Conservation (phyloP, 805 yeast genomes). For the Yarrowia osloensis region DNA sequence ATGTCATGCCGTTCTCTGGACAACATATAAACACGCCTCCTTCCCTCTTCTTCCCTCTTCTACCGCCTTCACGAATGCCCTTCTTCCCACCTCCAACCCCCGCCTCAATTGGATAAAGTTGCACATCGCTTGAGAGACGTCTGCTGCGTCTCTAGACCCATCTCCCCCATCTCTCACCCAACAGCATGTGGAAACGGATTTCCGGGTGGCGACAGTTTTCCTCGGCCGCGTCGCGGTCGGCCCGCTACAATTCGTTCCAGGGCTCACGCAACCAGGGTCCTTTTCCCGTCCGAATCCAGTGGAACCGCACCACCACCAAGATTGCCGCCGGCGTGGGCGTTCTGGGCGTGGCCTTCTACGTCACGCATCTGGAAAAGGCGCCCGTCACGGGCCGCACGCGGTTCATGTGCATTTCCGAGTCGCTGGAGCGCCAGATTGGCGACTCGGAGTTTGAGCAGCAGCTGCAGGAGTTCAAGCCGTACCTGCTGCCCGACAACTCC, state of each 20-base stretch:
- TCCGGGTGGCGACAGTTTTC: slow-evolving; percentile 20
- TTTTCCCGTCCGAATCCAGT: background rate
- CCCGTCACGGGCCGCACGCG: slow-evolving; percentile 76
- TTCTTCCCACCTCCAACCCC: no score
- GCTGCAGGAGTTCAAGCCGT: slow-evolving; percentile 52
- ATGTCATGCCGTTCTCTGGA: no score
- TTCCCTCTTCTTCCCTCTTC: no score
- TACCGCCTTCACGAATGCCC: no score
- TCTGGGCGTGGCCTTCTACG: slow-evolving; percentile 42
- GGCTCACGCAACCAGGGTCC: background rate
- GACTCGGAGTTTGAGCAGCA: slow-evolving; percentile 63
- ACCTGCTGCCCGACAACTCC: slow-evolving; percentile 62
- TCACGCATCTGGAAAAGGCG: slow-evolving; percentile 68
- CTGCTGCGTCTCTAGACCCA: no score
- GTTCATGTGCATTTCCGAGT: slow-evolving; percentile 68
- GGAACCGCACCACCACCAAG: slow-evolving; percentile 6
- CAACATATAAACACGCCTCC: no score
- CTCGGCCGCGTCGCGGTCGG: background rate
- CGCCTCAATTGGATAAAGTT: no score
- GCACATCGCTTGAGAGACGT: no score
- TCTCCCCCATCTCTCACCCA: no score
- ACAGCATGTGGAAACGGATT: slow-evolving; percentile 22
- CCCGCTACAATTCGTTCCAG: slow-evolving; percentile 14
- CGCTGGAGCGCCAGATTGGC: slow-evolving; percentile 65
- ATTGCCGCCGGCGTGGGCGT: slow-evolving; percentile 42